Evolutionary conservation across 2,329 filamentous ascomycete genomes (phyloP).

Genomic region (Talaromyces rugulosus): DNA sequence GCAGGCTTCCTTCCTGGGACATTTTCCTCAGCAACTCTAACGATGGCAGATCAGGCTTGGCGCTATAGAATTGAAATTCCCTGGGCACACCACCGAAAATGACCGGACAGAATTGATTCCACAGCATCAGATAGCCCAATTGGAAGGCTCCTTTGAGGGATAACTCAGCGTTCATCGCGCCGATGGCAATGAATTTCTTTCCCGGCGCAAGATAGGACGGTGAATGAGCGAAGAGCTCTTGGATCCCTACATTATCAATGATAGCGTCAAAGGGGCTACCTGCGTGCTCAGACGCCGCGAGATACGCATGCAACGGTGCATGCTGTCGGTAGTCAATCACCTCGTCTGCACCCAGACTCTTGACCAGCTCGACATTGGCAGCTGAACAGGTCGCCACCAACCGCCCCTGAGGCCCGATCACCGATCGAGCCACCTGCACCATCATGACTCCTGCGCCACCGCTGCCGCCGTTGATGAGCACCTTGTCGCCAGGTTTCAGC

Average conservation of each 20-base stretch:
- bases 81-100: constrained; percentile 4
- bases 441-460: constrained; percentile 4
- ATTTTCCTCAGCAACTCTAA: neutral
- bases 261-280: constrained; percentile 2
- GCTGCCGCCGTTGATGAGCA: constrained; percentile 4
- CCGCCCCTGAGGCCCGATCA: neutral
- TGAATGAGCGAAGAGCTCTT: neutral
- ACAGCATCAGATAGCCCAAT: neutral
- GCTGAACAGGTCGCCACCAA: constrained; percentile 5
- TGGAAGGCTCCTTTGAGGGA: neutral
- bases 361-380: constrained; percentile 64
- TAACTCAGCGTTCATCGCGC: neutral
- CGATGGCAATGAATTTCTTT: neutral
- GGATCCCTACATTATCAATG: constrained; percentile 5
- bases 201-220: neutral
- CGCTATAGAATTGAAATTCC: neutral
- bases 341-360: constrained; percentile 62
- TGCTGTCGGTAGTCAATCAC: constrained; percentile 59
- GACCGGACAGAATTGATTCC: constrained; percentile 3
- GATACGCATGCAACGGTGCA: neutral
- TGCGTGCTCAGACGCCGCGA: neutral
- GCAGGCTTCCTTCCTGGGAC: neutral
- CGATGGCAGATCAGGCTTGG: neutral
- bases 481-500: constrained; percentile 1
- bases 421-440: neutral